Percentiles rank a stretch among this genome's conserved stretches.
phyloP scores from a whole-genome alignment of 495 filamentous ascomycete species.

The Aspergillus wentii region DNA sequence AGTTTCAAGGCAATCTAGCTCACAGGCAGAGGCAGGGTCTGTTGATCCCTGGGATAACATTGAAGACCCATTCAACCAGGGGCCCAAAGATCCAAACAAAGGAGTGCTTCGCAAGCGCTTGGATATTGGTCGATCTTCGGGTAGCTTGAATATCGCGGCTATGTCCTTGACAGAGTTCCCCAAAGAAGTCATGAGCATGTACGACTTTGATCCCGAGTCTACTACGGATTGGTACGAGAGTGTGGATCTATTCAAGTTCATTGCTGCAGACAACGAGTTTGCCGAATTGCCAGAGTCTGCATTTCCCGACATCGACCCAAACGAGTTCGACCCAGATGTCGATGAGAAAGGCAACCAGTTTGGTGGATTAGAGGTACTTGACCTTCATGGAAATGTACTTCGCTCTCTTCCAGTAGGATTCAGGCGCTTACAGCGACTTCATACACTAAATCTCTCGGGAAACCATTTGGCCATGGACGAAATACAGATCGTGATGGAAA shows the following conservation, averaged over 20 bases:
- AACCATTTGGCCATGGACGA: conserved; percentile 70
- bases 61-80: conserved; percentile 66
- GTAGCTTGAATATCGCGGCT: conserved; percentile 83
- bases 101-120: conserved; percentile 69
- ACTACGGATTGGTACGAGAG: conserved; percentile 79
- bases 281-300: conserved; percentile 63
- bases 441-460: conserved; percentile 77
- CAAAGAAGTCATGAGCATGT: conserved; percentile 84
- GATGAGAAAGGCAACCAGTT: conserved; percentile 70
- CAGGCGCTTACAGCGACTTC: conserved; percentile 64
- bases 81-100: conserved; percentile 55
- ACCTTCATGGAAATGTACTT: conserved; percentile 82
- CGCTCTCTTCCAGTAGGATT: conserved; percentile 68
- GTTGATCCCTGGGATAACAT: conserved; percentile 37
- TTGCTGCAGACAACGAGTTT: conserved; percentile 90
- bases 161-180: conserved; percentile 79
- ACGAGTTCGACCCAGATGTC: conserved; percentile 53
- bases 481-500: conserved; percentile 67
- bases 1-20: conserved; percentile 43
- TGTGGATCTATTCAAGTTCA: conserved; percentile 84
- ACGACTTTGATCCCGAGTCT: conserved; percentile 61
- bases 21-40: conserved; percentile 11
- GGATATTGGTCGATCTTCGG: conserved; percentile 69
- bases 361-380: conserved; percentile 73
- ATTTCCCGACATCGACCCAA: conserved; percentile 68